Conservation (phyloP, 805 yeast species). For the Tetrapisispora namnaoensis region DNA sequence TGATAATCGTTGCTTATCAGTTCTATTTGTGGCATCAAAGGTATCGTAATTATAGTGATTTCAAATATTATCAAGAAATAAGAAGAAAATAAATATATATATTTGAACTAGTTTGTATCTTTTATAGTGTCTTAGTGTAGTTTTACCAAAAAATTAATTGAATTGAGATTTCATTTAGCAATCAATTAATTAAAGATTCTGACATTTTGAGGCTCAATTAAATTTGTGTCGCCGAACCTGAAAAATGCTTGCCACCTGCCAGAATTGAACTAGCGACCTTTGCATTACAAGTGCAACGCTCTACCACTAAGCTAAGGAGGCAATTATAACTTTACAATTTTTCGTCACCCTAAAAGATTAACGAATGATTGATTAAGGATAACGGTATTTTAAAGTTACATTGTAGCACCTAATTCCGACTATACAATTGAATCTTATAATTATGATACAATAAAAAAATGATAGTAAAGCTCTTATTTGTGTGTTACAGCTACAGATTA, state of each 20-base stretch:
- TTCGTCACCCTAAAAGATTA: too few species aligned
- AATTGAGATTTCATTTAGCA: not conserved
- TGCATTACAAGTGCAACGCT: conserved; percentile 99
- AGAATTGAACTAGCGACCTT: conserved; percentile 92
- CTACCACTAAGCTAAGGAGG: conserved; percentile 99
- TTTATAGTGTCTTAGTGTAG: not conserved
- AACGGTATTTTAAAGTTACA: too few species aligned
- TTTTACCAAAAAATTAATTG: not conserved
- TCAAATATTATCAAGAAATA: not conserved
- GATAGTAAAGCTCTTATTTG: too few species aligned
- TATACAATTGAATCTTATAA: too few species aligned
- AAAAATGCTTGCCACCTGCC: conserved; percentile 53
- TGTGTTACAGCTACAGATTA: too few species aligned
- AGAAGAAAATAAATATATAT: not conserved
- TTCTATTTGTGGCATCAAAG: not conserved
- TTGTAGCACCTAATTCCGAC: too few species aligned
- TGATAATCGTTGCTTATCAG: not conserved
- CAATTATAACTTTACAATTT: too few species aligned
- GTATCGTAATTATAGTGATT: too few species aligned
- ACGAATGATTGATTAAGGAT: too few species aligned
- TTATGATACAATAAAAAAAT: too few species aligned
- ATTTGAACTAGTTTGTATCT: not conserved
- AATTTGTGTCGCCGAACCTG: not conserved
- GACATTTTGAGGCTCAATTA: not conserved
- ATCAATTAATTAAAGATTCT: not conserved